Conservation (phyloP, 2,329 filamentous ascomycete genomes). For the Penicillium frequentans region DNA sequence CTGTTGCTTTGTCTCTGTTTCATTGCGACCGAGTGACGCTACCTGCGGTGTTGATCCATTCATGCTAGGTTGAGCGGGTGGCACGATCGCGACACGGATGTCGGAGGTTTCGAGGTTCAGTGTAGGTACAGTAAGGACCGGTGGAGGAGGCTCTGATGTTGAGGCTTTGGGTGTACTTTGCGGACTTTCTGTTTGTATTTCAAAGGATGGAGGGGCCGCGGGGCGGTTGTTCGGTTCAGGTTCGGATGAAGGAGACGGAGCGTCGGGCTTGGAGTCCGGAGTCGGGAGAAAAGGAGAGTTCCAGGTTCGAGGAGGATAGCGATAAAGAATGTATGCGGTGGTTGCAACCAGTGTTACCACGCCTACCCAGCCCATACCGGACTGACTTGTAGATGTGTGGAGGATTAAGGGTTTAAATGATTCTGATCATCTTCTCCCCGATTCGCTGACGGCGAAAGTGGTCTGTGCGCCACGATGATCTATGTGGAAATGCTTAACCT, state of each 20-base stretch:
- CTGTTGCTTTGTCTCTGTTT: constrained; percentile 7
- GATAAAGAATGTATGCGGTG: constrained; percentile 41
- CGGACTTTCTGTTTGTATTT: constrained; percentile 19
- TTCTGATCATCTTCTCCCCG: background rate
- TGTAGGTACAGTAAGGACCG: constrained; percentile 30
- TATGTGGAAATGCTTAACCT: background rate
- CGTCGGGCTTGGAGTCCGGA: constrained; percentile 20
- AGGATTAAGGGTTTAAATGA: constrained; percentile 1
- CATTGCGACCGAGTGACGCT: constrained; percentile 8
- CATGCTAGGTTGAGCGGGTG: constrained; percentile 5
- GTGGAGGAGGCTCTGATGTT: constrained; percentile 21
- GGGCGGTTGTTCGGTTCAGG: constrained; percentile 5
- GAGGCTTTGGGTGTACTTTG: constrained; percentile 41
- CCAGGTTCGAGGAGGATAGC: constrained; percentile 39
- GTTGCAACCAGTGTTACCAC: constrained; percentile 41
- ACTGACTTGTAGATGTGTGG: constrained; percentile 4
- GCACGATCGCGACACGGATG: constrained; percentile 4
- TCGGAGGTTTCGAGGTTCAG: constrained; percentile 30
- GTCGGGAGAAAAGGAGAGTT: constrained; percentile 11
- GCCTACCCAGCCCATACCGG: constrained; percentile 45
- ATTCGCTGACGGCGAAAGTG: constrained; percentile 2
- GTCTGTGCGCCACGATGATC: constrained; percentile 19
- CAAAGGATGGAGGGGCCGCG: constrained; percentile 7
- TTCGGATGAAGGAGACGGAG: constrained; percentile 11
- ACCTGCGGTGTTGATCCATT: constrained; percentile 4